A percentile compares a stretch with the other conserved stretches of the same genome.
Evolutionary conservation across 2,329 filamentous ascomycete species (phyloP).

Genomic region (Colletotrichum lentis): DNA sequence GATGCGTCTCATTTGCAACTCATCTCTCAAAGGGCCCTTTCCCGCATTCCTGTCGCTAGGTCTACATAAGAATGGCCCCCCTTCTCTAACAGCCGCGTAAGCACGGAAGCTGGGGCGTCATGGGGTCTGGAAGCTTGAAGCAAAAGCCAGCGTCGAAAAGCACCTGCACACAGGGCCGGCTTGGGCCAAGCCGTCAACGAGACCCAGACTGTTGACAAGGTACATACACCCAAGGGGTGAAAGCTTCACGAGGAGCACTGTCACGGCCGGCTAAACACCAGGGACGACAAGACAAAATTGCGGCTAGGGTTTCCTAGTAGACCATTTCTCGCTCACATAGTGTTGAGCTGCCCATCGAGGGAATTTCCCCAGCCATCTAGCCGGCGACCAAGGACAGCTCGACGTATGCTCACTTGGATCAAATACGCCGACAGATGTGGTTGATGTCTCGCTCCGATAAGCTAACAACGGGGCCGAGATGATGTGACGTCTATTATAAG

Average conservation of each 20-base stretch:
- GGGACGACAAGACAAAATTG: constrained; percentile 19
- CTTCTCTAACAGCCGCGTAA: constrained; percentile 6
- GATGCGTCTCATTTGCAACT: constrained; percentile 2
- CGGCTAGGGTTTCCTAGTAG: constrained; percentile 14
- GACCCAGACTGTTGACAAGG: constrained; percentile 20
- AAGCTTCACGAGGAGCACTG: constrained; percentile 3
- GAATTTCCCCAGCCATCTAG: constrained; percentile 9
- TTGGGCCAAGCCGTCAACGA: constrained; percentile 15
- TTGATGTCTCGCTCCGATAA: constrained; percentile 14
- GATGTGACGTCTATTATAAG: constrained; percentile 27
- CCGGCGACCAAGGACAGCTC: background rate
- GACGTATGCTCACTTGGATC: background rate
- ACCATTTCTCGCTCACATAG: background rate
- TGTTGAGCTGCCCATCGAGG: constrained; percentile 1
- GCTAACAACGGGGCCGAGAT: constrained; percentile 18
- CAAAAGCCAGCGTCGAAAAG: constrained; percentile 12
- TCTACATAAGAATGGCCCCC: constrained; percentile 2
- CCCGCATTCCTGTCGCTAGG: background rate
- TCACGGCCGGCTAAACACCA: constrained; percentile 1
- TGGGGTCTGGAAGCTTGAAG: constrained; percentile 1
- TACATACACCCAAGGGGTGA: background rate
- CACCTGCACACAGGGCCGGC: constrained; percentile 9
- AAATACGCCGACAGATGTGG: background rate
- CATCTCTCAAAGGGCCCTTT: constrained; percentile 6
- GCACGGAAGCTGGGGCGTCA: background rate